Percentiles rank a stretch among this genome's conserved stretches.
These are phyloP conservation scores for Fragaria vesca DNA, from an alignment of 306 rosid species.

Conservation along the genomic window DNA sequence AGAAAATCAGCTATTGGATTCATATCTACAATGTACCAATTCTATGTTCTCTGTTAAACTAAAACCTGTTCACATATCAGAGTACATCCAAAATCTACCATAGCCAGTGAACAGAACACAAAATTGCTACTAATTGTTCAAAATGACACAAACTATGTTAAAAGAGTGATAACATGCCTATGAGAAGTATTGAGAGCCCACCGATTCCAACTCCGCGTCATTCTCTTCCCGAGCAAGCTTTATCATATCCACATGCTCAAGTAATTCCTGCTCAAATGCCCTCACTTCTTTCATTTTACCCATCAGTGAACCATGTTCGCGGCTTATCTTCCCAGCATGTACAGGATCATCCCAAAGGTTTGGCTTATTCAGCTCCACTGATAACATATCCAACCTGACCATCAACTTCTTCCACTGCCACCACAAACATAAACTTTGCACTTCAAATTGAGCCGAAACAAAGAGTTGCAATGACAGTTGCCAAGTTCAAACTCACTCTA, in stretches of 20 bases:
- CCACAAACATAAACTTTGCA: slow-evolving; percentile 6
- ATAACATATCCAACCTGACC: slow-evolving; percentile 63
- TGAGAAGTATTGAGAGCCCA: slow-evolving; percentile 66
- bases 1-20: neutral
- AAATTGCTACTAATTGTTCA: neutral
- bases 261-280: slow-evolving; percentile 73
- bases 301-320: slow-evolving; percentile 82
- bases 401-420: slow-evolving; percentile 85
- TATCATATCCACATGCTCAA: slow-evolving; percentile 89
- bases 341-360: slow-evolving; percentile 83
- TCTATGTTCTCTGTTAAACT: neutral
- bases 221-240: slow-evolving; percentile 85
- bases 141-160: slow-evolving; percentile 17
- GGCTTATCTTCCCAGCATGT: slow-evolving; percentile 69
- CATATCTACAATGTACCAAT: neutral
- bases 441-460: neutral
- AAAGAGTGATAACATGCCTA: slow-evolving; percentile 75
- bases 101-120: slow-evolving; percentile 3
- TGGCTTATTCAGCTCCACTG: slow-evolving; percentile 59
- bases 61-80: neutral
- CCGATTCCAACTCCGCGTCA: slow-evolving; percentile 84
- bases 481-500: neutral
- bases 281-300: slow-evolving; percentile 84
- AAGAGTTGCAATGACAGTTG: neutral
- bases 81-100: neutral